Conservation (phyloP, 306 rosid genomes). For the Malus sylvestris region DNA sequence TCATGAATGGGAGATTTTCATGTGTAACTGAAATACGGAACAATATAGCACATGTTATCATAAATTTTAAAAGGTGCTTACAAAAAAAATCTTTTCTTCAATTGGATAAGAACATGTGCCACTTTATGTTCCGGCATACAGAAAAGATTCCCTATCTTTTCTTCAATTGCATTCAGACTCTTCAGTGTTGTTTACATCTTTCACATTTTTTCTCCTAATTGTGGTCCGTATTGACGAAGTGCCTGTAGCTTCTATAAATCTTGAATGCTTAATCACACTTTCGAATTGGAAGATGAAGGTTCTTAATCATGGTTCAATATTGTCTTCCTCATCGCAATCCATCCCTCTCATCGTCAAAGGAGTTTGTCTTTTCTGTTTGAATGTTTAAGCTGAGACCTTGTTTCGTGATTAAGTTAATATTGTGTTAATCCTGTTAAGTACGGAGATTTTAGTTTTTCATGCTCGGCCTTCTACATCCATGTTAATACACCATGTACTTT, state of each 20-base stretch:
- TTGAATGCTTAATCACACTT: background rate
- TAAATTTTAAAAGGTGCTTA: accelerated
- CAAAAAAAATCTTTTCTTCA: too few relatives aligned
- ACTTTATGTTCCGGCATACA: too few relatives aligned
- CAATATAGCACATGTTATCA: too few relatives aligned
- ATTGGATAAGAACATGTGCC: too few relatives aligned
- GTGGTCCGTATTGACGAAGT: background rate
- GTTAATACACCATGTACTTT: background rate
- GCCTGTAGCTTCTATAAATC: background rate
- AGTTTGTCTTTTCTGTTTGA: background rate
- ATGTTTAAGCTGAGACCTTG: too few relatives aligned
- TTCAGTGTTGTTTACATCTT: background rate
- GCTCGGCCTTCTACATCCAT: background rate
- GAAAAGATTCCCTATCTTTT: too few relatives aligned
- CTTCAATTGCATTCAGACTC: background rate
- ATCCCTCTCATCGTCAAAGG: background rate
- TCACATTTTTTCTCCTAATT: background rate
- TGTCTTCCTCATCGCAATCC: background rate
- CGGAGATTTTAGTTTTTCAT: too few relatives aligned
- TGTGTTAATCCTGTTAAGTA: too few relatives aligned
- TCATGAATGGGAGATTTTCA: too few relatives aligned
- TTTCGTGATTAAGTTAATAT: background rate
- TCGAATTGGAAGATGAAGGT: background rate
- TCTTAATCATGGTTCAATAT: background rate
- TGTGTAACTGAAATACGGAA: too few relatives aligned